Evolutionary conservation across 78 protist genomes (phyloP).

Genomic region (Creolimax fragrantissima): DNA sequence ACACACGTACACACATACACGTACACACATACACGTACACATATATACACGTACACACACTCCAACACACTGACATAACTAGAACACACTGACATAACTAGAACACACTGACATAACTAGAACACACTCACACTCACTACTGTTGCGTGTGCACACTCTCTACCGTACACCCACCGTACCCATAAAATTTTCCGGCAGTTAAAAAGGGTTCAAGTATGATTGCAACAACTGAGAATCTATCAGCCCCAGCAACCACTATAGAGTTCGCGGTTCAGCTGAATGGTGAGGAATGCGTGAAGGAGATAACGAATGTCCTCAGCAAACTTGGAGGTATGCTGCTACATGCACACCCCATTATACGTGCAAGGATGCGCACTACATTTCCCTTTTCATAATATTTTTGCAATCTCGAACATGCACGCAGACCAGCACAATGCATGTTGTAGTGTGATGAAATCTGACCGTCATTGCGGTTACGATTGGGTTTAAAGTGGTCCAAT

Average conservation of each 20-base stretch:
- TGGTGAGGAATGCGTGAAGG: not conserved
- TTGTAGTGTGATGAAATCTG: too few relatives aligned
- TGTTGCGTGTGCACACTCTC: not conserved
- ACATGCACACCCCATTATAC: too few relatives aligned
- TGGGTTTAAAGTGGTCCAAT: too few relatives aligned
- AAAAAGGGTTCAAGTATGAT: not conserved
- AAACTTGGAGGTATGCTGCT: not conserved
- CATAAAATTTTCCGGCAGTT: not conserved
- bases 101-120: not conserved
- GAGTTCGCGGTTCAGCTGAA: not conserved
- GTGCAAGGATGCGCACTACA: too few relatives aligned
- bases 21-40: not conserved
- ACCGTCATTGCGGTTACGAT: too few relatives aligned
- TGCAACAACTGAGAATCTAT: not conserved
- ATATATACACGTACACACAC: not conserved
- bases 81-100: not conserved
- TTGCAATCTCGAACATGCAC: too few relatives aligned
- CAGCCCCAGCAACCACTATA: not conserved
- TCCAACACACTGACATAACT: not conserved
- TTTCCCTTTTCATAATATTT: too few relatives aligned
- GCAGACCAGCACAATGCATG: too few relatives aligned
- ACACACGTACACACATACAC: not conserved
- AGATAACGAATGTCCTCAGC: not conserved
- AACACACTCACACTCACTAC: not conserved
- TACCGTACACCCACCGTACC: not conserved